Conservation (phyloP, 805 yeast species). For the Starmerella floris region DNA sequence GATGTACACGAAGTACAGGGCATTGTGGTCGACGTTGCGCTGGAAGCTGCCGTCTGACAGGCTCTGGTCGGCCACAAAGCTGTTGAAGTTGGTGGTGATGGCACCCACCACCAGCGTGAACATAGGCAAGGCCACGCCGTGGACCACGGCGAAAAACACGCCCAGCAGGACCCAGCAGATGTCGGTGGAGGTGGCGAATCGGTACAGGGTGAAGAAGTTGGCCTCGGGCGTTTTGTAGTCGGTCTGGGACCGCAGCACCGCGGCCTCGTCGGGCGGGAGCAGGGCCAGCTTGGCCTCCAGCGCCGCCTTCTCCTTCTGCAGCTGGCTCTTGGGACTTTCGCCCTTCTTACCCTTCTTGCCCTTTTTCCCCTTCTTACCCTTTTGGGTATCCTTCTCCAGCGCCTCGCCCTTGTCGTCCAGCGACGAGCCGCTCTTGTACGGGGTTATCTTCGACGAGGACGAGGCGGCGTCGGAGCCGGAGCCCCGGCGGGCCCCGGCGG, state of each 20-base stretch:
- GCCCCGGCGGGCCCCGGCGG: no score
- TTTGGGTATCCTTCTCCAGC: neutral
- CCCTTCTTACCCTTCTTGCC: neutral
- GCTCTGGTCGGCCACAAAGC: constrained; percentile 22
- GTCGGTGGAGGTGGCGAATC: constrained; percentile 28
- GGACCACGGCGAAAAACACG: constrained; percentile 25
- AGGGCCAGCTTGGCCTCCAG: constrained; percentile 14
- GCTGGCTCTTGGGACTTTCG: neutral
- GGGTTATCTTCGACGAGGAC: neutral
- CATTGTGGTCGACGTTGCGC: constrained; percentile 26
- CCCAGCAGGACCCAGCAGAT: constrained; percentile 24
- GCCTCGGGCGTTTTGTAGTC: constrained; percentile 18
- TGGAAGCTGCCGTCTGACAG: constrained; percentile 25
- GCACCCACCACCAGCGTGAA: constrained; percentile 33
- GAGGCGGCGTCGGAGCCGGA: neutral
- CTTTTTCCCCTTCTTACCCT: neutral
- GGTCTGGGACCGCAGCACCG: constrained; percentile 27
- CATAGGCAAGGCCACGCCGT: constrained; percentile 32
- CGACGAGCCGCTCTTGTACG: neutral
- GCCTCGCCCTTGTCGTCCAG: neutral
- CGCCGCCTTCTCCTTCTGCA: constrained; percentile 2
- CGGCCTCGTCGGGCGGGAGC: constrained; percentile 26
- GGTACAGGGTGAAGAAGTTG: constrained; percentile 25
- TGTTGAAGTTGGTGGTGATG: constrained; percentile 29
- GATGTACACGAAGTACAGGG: constrained; percentile 31